A percentile compares a stretch with the other conserved stretches of the same genome.
phyloP scores from a whole-genome alignment of 805 yeast species.

The Lipomyces starkeyi region DNA sequence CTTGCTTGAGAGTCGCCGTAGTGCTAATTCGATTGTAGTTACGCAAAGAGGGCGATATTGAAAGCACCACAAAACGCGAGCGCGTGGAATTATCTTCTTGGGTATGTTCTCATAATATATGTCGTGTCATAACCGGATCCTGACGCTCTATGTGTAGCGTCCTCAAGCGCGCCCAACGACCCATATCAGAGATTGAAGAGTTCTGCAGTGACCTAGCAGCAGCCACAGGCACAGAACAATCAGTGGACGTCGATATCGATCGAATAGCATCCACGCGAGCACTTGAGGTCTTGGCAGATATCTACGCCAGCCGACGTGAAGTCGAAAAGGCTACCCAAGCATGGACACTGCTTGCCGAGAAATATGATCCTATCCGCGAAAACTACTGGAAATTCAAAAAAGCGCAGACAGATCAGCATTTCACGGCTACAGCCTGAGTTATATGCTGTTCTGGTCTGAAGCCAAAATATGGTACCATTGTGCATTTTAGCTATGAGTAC shows the following conservation, averaged over 20 bases:
- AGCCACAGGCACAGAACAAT: constrained; percentile 39
- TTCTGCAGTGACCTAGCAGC: constrained; percentile 56
- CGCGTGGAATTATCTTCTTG: constrained; percentile 82
- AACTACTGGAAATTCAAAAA: constrained; percentile 59
- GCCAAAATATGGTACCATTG: not conserved
- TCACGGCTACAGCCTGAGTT: not conserved
- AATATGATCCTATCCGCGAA: constrained; percentile 65
- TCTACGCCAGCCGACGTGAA: constrained; percentile 49
- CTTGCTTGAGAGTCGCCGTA: not conserved
- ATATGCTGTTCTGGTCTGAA: not conserved
- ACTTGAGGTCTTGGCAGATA: constrained; percentile 63
- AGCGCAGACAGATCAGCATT: not conserved
- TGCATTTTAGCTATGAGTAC: not conserved
- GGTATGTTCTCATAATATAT: constrained; percentile 43
- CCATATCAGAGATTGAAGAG: constrained; percentile 50
- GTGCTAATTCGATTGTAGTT: constrained; percentile 5
- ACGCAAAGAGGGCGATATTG: constrained; percentile 55
- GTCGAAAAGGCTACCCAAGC: constrained; percentile 50
- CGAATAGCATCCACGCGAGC: constrained; percentile 60
- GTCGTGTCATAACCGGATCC: not conserved
- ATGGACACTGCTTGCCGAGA: constrained; percentile 57
- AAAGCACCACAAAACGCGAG: constrained; percentile 81
- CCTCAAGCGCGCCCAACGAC: constrained; percentile 25
- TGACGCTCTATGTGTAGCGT: not conserved
- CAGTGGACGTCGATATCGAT: constrained; percentile 35